Percentiles rank a stretch among this genome's conserved stretches.
These are phyloP conservation scores for Medicago ruthenica DNA, from an alignment of 306 rosid species.

Conservation along the genomic window DNA sequence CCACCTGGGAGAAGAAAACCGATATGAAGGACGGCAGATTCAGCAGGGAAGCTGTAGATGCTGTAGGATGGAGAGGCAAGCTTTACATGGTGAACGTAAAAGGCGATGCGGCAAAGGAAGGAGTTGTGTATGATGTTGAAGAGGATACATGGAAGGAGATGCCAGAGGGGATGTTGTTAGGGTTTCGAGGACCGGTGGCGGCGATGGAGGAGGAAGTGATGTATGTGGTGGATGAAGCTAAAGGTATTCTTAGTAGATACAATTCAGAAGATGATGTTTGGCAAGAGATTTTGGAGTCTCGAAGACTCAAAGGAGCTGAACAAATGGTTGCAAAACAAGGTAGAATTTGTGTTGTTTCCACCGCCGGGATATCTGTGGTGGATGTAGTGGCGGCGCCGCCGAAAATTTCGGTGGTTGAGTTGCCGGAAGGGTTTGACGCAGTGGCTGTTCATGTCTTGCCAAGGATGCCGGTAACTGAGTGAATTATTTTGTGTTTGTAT, in stretches of 20 bases:
- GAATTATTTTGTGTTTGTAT: not conserved
- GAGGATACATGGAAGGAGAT: slow-evolving; percentile 68
- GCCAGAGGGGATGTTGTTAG: slow-evolving; percentile 79
- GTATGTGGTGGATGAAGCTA: slow-evolving; percentile 73
- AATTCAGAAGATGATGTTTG: slow-evolving; percentile 55
- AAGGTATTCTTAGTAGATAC: slow-evolving; percentile 60
- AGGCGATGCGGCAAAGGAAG: slow-evolving; percentile 69
- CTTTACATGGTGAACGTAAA: slow-evolving; percentile 82
- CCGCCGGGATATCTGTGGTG: slow-evolving; percentile 62
- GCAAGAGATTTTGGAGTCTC: slow-evolving; percentile 55
- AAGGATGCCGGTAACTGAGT: slow-evolving; percentile 50
- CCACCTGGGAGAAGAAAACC: slow-evolving; percentile 57
- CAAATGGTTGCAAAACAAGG: slow-evolving; percentile 69
- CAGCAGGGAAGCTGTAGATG: slow-evolving; percentile 84
- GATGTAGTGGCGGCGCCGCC: slow-evolving; percentile 54
- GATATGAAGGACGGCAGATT: slow-evolving; percentile 62
- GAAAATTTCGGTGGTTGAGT: slow-evolving; percentile 47
- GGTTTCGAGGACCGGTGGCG: slow-evolving; percentile 91
- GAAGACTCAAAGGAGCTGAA: slow-evolving; percentile 63
- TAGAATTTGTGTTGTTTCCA: slow-evolving; percentile 60
- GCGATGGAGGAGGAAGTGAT: slow-evolving; percentile 79
- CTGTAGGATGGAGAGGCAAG: slow-evolving; percentile 82
- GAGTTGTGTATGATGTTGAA: slow-evolving; percentile 60
- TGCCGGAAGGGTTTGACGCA: slow-evolving; percentile 66
- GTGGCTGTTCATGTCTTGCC: slow-evolving; percentile 76